Evolutionary conservation across 2,329 filamentous ascomycete species (phyloP), one percentile per base, ranked within the genome.

Genomic region (Penicillium sp.): DNA sequence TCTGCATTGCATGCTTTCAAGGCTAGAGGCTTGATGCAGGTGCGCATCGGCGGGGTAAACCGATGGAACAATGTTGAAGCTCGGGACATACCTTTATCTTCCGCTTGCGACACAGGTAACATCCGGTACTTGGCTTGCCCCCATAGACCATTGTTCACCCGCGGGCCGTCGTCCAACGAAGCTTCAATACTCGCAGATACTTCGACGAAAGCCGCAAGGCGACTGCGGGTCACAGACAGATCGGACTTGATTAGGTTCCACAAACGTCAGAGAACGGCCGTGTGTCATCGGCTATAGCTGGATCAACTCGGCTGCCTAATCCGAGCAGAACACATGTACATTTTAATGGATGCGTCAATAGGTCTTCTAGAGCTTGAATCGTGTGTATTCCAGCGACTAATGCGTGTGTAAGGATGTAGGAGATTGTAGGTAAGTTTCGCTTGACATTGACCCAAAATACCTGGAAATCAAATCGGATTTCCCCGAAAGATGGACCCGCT

Each of bases 101-200:
- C 51, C 71, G 66, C 51, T 68, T 72, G 55, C 70, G 71, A 63
- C 71, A 74, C 51, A 73, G 57, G 62, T 71, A 63, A 66, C 71
- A 74, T 61, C 71, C 71, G 35, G 69, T 72, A 59, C 71, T 74
- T 40, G 70, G 70, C 51, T 69, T 73, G 11, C 71, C 71, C 41
- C 67, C 69, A 65, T 75, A 76, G 44, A 76, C 74, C 74, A 76
- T 76, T 35, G 38, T 66, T 61, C 49, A 59, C 14, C 41, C 49
- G 30, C 38, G 8, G 23, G 19, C 35, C 44, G 8, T 42, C 36
- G 27, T 42, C 36, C 7, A 4, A 41, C n/a, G 35, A 32, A 34
- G 38, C 50, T 43, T 39, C 19, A 36, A 47, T 43, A 38, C 29
- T 40, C 38, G 13, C 30, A 11, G 11, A 26, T 50, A 39, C 19